Conservation (phyloP, 2,329 filamentous ascomycete genomes). For the Atkinsonella hypoxylon region DNA sequence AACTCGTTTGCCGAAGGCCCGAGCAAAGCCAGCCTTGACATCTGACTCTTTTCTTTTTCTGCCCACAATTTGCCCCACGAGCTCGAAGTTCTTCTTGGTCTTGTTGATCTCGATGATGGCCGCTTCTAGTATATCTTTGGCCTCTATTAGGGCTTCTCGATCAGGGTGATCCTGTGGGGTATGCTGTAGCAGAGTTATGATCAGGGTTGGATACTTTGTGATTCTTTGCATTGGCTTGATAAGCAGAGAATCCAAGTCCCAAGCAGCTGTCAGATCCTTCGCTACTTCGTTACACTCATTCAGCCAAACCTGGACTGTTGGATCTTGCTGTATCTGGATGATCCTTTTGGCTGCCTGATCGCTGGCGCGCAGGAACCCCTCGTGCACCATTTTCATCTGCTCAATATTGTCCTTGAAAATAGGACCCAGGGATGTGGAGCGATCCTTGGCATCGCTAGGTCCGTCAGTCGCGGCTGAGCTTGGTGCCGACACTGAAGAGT, state of each 20-base stretch:
- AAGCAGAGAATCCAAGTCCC: conserved; percentile 90
- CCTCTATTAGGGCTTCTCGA: conserved; percentile 46
- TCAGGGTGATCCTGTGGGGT: conserved; percentile 81
- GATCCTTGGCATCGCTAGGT: conserved; percentile 39
- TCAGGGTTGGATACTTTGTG: conserved; percentile 81
- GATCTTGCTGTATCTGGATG: conserved; percentile 50
- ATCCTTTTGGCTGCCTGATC: conserved; percentile 50
- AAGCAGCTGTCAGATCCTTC: conserved; percentile 82
- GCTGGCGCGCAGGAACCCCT: conserved; percentile 51
- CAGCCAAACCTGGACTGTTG: conserved; percentile 69
- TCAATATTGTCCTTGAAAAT: conserved; percentile 46
- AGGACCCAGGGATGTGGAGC: conserved; percentile 38
- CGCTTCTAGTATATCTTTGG: conserved; percentile 43
- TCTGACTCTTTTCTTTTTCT: conserved; percentile 83
- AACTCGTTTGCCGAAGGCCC: conserved; percentile 79
- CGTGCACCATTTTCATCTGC: conserved; percentile 47
- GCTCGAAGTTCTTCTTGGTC: conserved; percentile 85
- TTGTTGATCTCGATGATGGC: conserved; percentile 85
- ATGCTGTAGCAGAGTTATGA: conserved; percentile 66
- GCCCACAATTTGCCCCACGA: conserved; percentile 79
- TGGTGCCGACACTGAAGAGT: conserved; percentile 28
- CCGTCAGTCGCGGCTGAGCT: conserved; percentile 27
- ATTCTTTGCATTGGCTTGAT: conserved; percentile 95
- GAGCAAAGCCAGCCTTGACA: conserved; percentile 70
- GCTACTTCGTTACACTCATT: conserved; percentile 88